Base-by-base conservation (phyloP, 1,284 basidiomycete genomes). In the Inonotus obliquus region DNA sequence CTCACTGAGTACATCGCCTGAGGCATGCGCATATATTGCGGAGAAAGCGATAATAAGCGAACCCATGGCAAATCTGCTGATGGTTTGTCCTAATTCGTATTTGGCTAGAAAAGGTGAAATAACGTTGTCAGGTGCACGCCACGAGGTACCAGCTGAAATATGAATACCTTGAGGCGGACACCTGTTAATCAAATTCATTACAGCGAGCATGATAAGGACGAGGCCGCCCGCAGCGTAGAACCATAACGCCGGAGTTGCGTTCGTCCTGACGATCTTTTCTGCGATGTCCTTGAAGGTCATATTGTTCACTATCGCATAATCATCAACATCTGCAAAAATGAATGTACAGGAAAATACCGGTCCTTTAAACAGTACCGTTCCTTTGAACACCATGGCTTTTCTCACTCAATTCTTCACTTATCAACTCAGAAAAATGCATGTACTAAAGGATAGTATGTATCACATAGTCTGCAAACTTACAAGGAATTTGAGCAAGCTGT, bases 41-140 rank as follows among this genome's bases (percentile, higher is more conserved):
- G 62, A 47, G 25, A 59, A 41, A 9, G 45, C 37, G 13, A 63
- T 63, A 10, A 60, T 37, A 1, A 49, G 19, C n/a, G 32, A 55
- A 7, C 62, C 62, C 14, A 60, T 11, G 4, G 60, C n/a, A 10
- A 63, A 17, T 38, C 62, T 54, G 45, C 62, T 56, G 14, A 59
- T 55, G n/a, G 58, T 63, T 39, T 63, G 62, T 4, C 62, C 62
- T 57, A 54, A 63, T 44, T 63, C 62, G 25, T 63, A 63, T 27
- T 56, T 59, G 39, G 60, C 62, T 63, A 21, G 4, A 23, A 39
- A 41, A 25, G 55, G 27, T 32, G 14, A 41, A 7, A 41, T 27
- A 3, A 21, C 32, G 19, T 23, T 27, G 19, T 17, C 17, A 38
- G 37, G 5, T 7, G 29, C 6, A 49, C 7, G 25, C 11, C 4